A percentile compares a stretch with the other conserved stretches of the same genome.
phyloP scores from a whole-genome alignment of 2,329 filamentous ascomycete species.

The Nemania sp. region DNA sequence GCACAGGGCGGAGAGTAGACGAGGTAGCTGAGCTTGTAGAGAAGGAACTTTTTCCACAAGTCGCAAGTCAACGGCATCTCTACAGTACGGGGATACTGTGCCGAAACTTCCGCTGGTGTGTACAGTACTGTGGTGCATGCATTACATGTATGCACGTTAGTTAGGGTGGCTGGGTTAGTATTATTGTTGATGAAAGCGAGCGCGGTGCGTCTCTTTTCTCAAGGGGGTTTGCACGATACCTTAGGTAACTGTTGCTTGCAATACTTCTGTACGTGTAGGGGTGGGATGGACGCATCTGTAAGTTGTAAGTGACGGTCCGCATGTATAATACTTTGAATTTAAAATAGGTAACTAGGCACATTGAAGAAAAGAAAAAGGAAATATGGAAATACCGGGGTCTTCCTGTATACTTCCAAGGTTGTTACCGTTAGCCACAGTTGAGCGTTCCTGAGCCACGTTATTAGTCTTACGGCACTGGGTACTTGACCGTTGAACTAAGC shows the following conservation, averaged over 20 bases:
- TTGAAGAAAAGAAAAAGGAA: too few species aligned
- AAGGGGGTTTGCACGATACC: background rate
- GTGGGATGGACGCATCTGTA: background rate
- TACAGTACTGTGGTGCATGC: constrained; percentile 21
- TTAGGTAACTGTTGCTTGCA: background rate
- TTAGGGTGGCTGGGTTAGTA: constrained; percentile 12
- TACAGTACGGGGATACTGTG: constrained; percentile 31
- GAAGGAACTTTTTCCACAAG: constrained; percentile 13
- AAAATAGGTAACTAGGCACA: too few species aligned
- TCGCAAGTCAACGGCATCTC: background rate
- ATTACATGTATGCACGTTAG: constrained; percentile 18
- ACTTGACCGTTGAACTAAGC: background rate
- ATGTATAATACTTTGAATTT: background rate
- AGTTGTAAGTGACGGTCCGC: background rate
- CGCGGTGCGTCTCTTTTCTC: constrained; percentile 3
- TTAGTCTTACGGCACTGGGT: constrained; percentile 13
- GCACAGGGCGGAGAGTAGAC: background rate
- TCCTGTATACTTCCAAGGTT: too few species aligned
- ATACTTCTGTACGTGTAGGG: background rate
- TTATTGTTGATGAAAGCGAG: constrained; percentile 7
- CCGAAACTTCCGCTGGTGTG: constrained; percentile 25
- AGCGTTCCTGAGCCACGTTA: constrained; percentile 16
- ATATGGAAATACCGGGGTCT: background rate
- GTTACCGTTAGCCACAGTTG: background rate
- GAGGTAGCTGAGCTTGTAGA: constrained; percentile 35